phyloP scores from a whole-genome alignment of 2,329 filamentous ascomycete species.

The Chrysoporthe austroafricana region DNA sequence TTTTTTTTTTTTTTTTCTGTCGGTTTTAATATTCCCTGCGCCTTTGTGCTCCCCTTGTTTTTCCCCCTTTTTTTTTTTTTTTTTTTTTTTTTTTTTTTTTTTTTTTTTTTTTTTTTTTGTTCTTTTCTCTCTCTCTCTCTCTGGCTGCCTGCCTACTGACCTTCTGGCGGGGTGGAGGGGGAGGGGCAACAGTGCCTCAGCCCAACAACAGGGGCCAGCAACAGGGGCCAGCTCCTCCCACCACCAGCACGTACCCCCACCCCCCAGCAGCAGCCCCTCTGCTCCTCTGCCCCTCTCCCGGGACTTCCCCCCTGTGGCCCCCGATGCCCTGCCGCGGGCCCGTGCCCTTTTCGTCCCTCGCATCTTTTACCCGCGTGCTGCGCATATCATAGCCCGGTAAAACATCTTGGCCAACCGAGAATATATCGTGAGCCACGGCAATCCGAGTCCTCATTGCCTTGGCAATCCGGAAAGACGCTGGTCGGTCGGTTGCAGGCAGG shows the following conservation, averaged over 20 bases:
- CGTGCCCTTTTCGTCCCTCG: neutral
- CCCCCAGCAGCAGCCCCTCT: no score
- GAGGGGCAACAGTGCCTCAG: neutral
- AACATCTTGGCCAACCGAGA: constrained; percentile 4
- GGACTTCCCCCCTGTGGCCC: neutral
- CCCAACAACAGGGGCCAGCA: no score
- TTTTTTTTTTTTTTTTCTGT: no score
- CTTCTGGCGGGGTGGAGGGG: neutral
- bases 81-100: neutral
- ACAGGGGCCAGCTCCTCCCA: no score
- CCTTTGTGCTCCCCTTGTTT: no score
- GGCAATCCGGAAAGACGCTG: neutral
- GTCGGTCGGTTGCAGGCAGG: neutral
- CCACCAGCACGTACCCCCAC: no score
- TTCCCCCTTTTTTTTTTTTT: neutral
- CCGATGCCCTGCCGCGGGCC: neutral
- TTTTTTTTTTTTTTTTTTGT: neutral
- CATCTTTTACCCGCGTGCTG: neutral
- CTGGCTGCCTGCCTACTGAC: neutral
- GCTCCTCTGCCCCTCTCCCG: neutral
- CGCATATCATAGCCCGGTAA: neutral
- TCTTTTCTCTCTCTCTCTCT: neutral
- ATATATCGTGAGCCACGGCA: constrained; percentile 8
- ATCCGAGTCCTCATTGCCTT: neutral
- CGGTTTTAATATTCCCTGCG: no score